Percentiles rank a stretch among this genome's conserved stretches.
These are phyloP conservation scores for Vishniacozyma victoriae DNA, from an alignment of 768 basidiomycete species.

Conservation along the genomic window DNA sequence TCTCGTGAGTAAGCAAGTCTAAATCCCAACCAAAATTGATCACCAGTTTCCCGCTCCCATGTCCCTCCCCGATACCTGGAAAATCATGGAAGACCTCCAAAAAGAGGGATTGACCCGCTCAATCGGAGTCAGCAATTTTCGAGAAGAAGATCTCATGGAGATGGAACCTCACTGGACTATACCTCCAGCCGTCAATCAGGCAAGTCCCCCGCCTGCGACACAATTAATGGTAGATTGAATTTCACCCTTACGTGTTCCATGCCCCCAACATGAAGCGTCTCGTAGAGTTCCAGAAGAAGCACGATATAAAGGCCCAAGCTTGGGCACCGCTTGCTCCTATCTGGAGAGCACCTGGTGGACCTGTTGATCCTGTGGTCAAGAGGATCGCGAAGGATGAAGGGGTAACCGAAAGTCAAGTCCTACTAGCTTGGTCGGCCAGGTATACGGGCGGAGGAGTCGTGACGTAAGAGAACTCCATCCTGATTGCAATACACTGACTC, in stretches of 20 bases:
- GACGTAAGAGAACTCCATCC: constrained; percentile 2
- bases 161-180: constrained; percentile 29
- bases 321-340: constrained; percentile 20
- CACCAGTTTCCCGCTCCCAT: constrained; percentile 12
- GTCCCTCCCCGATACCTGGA: constrained; percentile 56
- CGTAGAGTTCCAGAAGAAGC: background rate
- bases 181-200: constrained; percentile 38
- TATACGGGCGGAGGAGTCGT: constrained; percentile 12
- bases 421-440: constrained; percentile 13
- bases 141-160: constrained; percentile 43
- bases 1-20: too few relatives aligned
- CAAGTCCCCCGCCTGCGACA: too few relatives aligned
- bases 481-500: too few relatives aligned
- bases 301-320: constrained; percentile 12
- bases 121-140: constrained; percentile 48
- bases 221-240: constrained; percentile 15
- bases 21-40: too few relatives aligned
- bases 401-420: constrained; percentile 16
- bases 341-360: constrained; percentile 13
- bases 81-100: constrained; percentile 58
- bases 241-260: constrained; percentile 17
- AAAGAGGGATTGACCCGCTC: constrained; percentile 27
- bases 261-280: constrained; percentile 12
- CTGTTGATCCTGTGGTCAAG: constrained; percentile 14
- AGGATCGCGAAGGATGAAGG: constrained; percentile 8